phyloP scores from a whole-genome alignment of 805 yeast genomes.

The Candida berthetii region DNA sequence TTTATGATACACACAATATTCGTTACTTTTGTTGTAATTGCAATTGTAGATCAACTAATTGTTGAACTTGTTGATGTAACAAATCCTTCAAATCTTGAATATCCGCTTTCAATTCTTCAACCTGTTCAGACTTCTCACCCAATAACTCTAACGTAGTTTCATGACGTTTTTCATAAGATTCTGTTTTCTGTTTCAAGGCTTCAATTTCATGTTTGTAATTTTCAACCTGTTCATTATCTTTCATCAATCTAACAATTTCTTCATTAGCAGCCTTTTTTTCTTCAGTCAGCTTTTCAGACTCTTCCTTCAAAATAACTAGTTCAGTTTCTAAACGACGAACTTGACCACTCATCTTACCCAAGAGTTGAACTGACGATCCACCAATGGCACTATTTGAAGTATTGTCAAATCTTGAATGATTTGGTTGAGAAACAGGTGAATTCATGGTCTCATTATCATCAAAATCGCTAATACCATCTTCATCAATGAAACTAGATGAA shows the following conservation, averaged over 20 bases:
- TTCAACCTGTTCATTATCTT: constrained; percentile 42
- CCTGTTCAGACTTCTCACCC: constrained; percentile 84
- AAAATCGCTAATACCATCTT: constrained; percentile 7
- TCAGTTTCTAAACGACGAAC: constrained; percentile 81
- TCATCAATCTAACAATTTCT: constrained; percentile 57
- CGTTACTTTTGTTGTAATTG: constrained; percentile 1
- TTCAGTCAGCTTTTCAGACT: constrained; percentile 40
- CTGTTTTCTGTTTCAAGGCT: constrained; percentile 29
- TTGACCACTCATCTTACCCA: constrained; percentile 69
- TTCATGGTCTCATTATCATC: constrained; percentile 9
- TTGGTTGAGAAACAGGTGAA: constrained; percentile 14
- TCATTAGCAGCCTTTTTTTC: constrained; percentile 65
- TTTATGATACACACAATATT: neutral
- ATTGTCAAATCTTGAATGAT: constrained; percentile 8
- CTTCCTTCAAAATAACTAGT: constrained; percentile 56
- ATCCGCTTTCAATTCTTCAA: constrained; percentile 82
- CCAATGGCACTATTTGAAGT: constrained; percentile 11
- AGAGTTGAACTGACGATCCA: constrained; percentile 48
- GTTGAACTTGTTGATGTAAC: constrained; percentile 79
- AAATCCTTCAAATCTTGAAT: constrained; percentile 84
- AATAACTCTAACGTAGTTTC: constrained; percentile 60
- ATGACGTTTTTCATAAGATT: constrained; percentile 25
- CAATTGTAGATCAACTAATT: constrained; percentile 63
- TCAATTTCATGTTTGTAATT: constrained; percentile 27
- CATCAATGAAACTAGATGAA: constrained; percentile 1